A percentile compares a stretch with the other conserved stretches of the same genome.
phyloP scores from a whole-genome alignment of 805 yeast species.

The Wickerhamiella australiensis region DNA sequence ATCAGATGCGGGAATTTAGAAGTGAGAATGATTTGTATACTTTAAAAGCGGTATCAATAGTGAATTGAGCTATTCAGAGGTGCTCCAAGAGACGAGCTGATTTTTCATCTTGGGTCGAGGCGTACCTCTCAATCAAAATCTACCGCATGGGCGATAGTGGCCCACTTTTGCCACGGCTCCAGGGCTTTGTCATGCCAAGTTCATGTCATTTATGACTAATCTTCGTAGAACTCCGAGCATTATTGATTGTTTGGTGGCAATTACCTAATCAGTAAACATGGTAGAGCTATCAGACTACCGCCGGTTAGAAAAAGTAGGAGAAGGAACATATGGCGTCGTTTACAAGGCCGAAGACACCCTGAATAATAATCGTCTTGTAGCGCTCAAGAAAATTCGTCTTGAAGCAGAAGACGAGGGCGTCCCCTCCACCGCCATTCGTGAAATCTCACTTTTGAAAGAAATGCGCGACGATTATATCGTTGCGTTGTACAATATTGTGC shows the following conservation, averaged over 20 bases:
- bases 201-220: neutral
- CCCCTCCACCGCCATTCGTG: constrained; percentile 95
- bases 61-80: too few relatives aligned
- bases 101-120: too few relatives aligned
- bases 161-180: neutral
- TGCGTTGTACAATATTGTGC: constrained; percentile 83
- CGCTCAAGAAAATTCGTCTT: constrained; percentile 83
- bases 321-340: constrained; percentile 95
- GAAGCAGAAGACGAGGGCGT: constrained; percentile 98
- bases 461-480: constrained; percentile 89
- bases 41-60: too few relatives aligned
- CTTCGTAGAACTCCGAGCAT: neutral
- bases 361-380: constrained; percentile 88
- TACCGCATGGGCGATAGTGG: too few relatives aligned
- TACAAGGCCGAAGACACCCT: constrained; percentile 86
- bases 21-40: too few relatives aligned
- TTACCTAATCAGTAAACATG: constrained; percentile 32
- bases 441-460: constrained; percentile 86
- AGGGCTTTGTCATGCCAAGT: neutral
- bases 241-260: neutral
- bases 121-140: too few relatives aligned
- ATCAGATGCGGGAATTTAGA: neutral
- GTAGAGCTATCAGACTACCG: constrained; percentile 86
- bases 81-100: too few relatives aligned
- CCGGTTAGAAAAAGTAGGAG: constrained; percentile 92